Conservation (phyloP, 2,329 filamentous ascomycete genomes). For the Venturia effusa region DNA sequence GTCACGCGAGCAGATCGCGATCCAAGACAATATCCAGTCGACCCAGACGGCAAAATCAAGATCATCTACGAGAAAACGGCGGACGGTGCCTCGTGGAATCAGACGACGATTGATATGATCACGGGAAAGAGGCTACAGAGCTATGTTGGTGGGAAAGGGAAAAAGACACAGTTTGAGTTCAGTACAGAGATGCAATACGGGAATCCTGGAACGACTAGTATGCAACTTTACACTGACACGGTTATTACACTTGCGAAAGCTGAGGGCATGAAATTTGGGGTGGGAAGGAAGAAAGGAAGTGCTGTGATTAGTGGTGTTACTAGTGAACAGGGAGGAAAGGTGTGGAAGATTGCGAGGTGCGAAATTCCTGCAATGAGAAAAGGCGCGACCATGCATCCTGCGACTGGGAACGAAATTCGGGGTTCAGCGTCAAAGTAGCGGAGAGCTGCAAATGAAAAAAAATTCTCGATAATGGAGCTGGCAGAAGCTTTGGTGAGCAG, state of each 20-base stretch:
- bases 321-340: not conserved
- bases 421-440: not conserved
- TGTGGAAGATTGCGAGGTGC: not conserved
- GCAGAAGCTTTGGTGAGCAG: too few relatives aligned
- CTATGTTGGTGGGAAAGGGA: not conserved
- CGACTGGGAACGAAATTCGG: slow-evolving; percentile 4
- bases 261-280: not conserved
- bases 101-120: not conserved
- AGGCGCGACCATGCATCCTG: not conserved
- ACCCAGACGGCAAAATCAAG: not conserved
- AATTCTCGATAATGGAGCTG: too few relatives aligned
- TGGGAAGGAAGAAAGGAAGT: not conserved
- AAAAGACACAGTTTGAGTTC: not conserved
- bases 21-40: not conserved
- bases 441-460: not conserved
- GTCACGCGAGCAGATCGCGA: not conserved
- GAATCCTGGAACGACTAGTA: not conserved
- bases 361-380: not conserved
- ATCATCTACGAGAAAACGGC: slow-evolving; percentile 7
- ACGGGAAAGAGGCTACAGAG: not conserved
- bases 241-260: not conserved
- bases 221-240: not conserved
- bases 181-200: not conserved
- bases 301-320: not conserved
- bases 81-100: not conserved